phyloP scores from a whole-genome alignment of 169 alveolate genomes.

The Eimeria tenella region DNA sequence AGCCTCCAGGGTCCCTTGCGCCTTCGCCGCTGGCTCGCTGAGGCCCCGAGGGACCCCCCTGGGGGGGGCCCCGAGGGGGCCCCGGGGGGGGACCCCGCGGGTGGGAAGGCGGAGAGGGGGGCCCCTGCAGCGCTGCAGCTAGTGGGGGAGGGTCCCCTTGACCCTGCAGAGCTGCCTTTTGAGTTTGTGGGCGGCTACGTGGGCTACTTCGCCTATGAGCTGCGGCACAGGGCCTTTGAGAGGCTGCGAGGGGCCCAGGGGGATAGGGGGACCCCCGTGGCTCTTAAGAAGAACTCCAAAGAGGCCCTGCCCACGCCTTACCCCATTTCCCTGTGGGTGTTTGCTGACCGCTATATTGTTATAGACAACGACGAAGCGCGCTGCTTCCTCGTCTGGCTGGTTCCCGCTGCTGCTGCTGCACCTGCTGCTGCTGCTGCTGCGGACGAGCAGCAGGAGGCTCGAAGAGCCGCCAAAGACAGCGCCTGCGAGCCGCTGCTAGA shows the following conservation, averaged over 20 bases:
- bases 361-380: conserved; percentile 33
- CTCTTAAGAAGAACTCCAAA: background rate
- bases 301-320: background rate
- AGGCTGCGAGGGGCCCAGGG: conserved; percentile 45
- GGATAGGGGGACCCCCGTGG: background rate
- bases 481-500: conserved; percentile 19
- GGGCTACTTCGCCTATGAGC: conserved; percentile 83
- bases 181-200: conserved; percentile 80
- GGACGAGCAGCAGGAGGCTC: background rate
- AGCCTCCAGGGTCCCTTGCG: background rate
- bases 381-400: conserved; percentile 58
- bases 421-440: background rate
- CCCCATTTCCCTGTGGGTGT: conserved; percentile 58
- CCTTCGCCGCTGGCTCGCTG: background rate
- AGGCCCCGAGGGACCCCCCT: background rate
- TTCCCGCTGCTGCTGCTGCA: conserved; percentile 19
- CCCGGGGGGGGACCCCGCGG: background rate
- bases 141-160: conserved; percentile 13
- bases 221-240: conserved; percentile 75
- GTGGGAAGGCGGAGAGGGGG: background rate
- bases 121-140: background rate
- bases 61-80: background rate
- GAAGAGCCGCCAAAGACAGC: background rate
- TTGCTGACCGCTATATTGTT: conserved; percentile 73
- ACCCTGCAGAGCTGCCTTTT: conserved; percentile 45